Evolutionary conservation across 768 basidiomycete species (phyloP), one percentile per base, ranked within the genome.

Genomic region (Trametes maxima): DNA sequence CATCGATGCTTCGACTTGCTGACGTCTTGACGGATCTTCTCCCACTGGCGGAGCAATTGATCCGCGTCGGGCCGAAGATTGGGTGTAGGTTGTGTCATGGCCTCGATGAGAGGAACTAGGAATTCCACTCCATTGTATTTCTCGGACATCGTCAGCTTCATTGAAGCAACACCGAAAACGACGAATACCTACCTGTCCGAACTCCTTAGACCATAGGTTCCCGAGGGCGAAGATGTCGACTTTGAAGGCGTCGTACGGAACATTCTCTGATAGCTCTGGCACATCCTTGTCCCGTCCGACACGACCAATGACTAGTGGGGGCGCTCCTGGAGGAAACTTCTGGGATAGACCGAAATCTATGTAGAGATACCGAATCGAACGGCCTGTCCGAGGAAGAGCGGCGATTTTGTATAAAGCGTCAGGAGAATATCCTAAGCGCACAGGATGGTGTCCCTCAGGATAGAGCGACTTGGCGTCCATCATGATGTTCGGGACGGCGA

Each of bases 291-390:
- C 68, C 6, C 66, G 53, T 0, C 68, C 68, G 5, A 59, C 33
- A 17, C 25, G 24, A 0, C 68, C 70, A 7, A 61, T 22, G 1
- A 67, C 57, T 3, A 50, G 24, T 0, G 53, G 24, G 1, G 57
- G 43, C 16, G 50, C 51, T 66, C 70, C 62, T 14, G 36, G 50
- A 1, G 45, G 33, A 33, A 68, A 66, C 1, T 66, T 54, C 55
- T 57, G 35, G 0, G 66, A 64, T 0, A 65, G 44, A 0, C 65
- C 67, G 49, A 68, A 70, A 57, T 70, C 67, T 54, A 70, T 66
- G 48, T 64, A 64, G n/a, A n/a, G n/a, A 53, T 70, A 68, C 1
- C 72, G 71, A 6, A 79, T 75, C 3, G 75, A 70, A 39, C 72
- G 63, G 25, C 72, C 69, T 21, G 72, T 71, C n/a, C 77, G 69